Percentiles rank a stretch among this genome's conserved stretches.
Conservation (phyloP, 305 asterid genomes). For the Fraxinus velutina region DNA sequence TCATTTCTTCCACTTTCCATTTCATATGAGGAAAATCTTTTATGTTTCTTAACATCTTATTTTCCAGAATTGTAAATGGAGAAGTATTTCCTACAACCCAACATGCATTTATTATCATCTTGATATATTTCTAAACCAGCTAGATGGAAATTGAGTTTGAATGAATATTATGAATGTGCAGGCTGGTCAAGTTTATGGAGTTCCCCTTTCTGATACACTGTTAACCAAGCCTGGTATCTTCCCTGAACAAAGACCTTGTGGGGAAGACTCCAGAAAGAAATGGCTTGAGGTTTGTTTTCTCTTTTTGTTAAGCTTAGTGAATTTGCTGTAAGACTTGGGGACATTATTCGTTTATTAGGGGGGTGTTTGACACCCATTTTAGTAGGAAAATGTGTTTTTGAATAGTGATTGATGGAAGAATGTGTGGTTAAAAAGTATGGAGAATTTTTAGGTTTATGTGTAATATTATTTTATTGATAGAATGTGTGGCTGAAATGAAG, state of each 20-base stretch:
- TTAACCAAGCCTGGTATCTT: constrained; percentile 64
- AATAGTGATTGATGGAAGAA: too few species aligned
- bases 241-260: constrained; percentile 82
- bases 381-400: too few species aligned
- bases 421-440: too few species aligned
- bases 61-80: constrained; percentile 16
- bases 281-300: constrained; percentile 79
- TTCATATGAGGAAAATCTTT: not conserved
- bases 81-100: not conserved
- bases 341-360: not conserved
- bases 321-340: constrained; percentile 7
- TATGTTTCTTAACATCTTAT: constrained; percentile 22
- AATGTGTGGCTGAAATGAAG: too few species aligned
- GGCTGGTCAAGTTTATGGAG: constrained; percentile 99
- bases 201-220: constrained; percentile 77
- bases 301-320: constrained; percentile 14
- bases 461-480: too few species aligned
- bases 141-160: constrained; percentile 15
- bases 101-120: constrained; percentile 7
- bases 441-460: too few species aligned
- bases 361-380: too few species aligned
- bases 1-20: not conserved
- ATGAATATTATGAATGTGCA: constrained; percentile 32
- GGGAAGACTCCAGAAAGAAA: constrained; percentile 83
- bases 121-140: constrained; percentile 11